Evolutionary conservation across 306 rosid species (phyloP).

Genomic region (Glycine soja): DNA sequence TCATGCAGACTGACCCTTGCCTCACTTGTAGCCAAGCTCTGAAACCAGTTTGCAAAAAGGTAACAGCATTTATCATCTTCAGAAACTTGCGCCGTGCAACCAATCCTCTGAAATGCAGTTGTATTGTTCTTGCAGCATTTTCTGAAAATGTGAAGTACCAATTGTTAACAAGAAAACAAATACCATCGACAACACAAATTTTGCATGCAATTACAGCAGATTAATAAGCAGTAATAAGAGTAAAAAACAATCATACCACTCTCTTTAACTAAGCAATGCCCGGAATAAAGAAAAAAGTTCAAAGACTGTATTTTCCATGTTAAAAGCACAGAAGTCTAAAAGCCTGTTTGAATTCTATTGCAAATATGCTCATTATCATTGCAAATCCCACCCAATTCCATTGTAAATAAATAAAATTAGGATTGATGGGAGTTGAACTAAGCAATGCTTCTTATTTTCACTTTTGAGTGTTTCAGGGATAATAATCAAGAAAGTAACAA

Average conservation of each 20-base stretch:
- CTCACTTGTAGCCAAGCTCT: conserved; percentile 70
- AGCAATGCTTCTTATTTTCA: conserved; percentile 14
- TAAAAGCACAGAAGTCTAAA: conserved; percentile 2
- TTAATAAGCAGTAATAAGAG: conserved; percentile 32
- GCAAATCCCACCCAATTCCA: conserved; percentile 3
- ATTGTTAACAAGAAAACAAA: conserved; percentile 37
- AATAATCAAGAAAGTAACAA: conserved; percentile 7
- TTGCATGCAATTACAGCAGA: not conserved
- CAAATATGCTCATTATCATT: not conserved
- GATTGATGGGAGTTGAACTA: conserved; percentile 16
- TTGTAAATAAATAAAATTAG: not conserved
- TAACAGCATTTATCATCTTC: conserved; percentile 54
- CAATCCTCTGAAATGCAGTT: conserved; percentile 61
- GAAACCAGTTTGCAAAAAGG: conserved; percentile 69
- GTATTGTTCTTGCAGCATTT: conserved; percentile 70
- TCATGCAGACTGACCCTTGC: conserved; percentile 48
- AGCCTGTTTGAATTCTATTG: not conserved
- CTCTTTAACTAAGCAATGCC: conserved; percentile 3
- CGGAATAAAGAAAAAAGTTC: conserved; percentile 13
- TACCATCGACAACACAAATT: conserved; percentile 11
- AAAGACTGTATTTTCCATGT: conserved; percentile 1
- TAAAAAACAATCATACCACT: conserved; percentile 1
- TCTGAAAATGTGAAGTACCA: conserved; percentile 53
- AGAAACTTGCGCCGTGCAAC: conserved; percentile 56
- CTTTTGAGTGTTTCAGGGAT: conserved; percentile 32